Evolutionary conservation across 2,329 filamentous ascomycete species (phyloP).

Genomic region (Fusarium sp.): DNA sequence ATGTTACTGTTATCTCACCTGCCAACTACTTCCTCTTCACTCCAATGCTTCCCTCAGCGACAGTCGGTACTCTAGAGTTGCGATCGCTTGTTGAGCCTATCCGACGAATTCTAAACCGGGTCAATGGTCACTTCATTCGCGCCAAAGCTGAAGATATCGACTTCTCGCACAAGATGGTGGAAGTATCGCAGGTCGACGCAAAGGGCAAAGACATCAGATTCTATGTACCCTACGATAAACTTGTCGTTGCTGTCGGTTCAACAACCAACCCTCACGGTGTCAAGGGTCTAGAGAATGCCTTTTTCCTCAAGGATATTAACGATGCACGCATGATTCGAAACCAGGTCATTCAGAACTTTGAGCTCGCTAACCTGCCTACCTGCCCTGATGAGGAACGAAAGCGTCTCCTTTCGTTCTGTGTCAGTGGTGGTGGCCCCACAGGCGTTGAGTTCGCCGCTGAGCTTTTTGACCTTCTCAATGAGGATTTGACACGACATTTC

Average conservation of each 20-base stretch:
- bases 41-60: constrained; percentile 96
- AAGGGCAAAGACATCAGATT: constrained; percentile 81
- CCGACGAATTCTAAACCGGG: constrained; percentile 79
- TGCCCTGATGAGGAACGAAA: constrained; percentile 88
- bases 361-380: constrained; percentile 91
- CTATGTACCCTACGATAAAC: constrained; percentile 97
- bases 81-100: constrained; percentile 94
- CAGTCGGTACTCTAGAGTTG: constrained; percentile 92
- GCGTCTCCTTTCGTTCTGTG: constrained; percentile 91
- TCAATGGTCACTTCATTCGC: constrained; percentile 90
- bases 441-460: constrained; percentile 95
- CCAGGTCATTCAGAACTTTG: constrained; percentile 87
- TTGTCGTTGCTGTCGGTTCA: constrained; percentile 91
- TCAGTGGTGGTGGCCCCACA: constrained; percentile 81
- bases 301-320: constrained; percentile 94
- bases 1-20: constrained; percentile 94
- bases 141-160: constrained; percentile 89
- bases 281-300: constrained; percentile 90
- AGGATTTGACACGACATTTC: constrained; percentile 86
- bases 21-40: constrained; percentile 98
- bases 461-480: constrained; percentile 94
- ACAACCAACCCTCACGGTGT: constrained; percentile 96
- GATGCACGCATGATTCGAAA: constrained; percentile 93
- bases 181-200: constrained; percentile 79
- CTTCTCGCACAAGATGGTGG: constrained; percentile 90